Evolutionary conservation across 176 grass and related monocot genomes (phyloP).

Genomic region (Lolium rigidum): DNA sequence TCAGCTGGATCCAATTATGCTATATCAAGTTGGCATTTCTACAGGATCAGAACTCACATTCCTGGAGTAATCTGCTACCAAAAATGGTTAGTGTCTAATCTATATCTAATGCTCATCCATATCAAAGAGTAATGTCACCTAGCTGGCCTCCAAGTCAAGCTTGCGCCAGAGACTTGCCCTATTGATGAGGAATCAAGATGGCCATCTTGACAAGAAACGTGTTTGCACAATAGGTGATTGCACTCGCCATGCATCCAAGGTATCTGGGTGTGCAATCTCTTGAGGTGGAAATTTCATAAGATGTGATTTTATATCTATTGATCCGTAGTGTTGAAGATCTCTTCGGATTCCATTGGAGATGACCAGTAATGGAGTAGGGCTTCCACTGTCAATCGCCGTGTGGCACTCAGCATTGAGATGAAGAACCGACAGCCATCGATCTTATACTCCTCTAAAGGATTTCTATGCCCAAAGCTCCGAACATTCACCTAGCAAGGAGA

Average conservation of each 20-base stretch:
- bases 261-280: background rate
- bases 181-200: background rate
- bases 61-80: background rate
- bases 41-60: background rate
- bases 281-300: background rate
- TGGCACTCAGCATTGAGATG: conserved; percentile 94
- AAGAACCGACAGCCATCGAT: conserved; percentile 96
- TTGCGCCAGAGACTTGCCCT: background rate
- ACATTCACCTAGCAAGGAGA: conserved; percentile 79
- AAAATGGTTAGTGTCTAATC: background rate
- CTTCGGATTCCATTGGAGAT: conserved; percentile 70
- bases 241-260: background rate
- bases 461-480: conserved; percentile 93
- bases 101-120: background rate
- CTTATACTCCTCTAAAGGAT: conserved; percentile 97
- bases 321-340: conserved; percentile 59
- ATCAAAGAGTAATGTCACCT: background rate
- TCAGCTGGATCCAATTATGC: background rate
- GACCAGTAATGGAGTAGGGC: conserved; percentile 87
- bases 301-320: conserved; percentile 27
- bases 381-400: conserved; percentile 73
- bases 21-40: background rate
- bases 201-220: background rate
- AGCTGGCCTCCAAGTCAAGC: background rate
- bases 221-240: background rate